Evolutionary conservation across 768 basidiomycete genomes (phyloP), one percentile per base, ranked within the genome.

Genomic region (Aureoboletus auriporus): DNA sequence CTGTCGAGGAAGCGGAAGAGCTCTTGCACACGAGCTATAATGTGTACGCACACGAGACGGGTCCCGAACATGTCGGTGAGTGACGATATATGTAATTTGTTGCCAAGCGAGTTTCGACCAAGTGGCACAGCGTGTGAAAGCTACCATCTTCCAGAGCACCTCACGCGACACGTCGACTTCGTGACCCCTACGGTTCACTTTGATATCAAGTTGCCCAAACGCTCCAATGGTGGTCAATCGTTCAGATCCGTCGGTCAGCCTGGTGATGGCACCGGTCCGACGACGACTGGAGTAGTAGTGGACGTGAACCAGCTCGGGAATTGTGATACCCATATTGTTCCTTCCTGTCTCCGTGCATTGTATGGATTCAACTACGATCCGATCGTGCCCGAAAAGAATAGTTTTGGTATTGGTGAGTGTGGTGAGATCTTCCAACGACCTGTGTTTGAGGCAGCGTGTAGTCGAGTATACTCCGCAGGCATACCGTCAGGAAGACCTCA

Each of bases 351-450:
- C 49, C 69, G 78, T 33, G 71, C 70, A 5, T 56, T 86, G 46
- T 86, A 86, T 54, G 77, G 77, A n/a, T 58, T 76, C 7, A 16
- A 57, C 7, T 84, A 83, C 49, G 66, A 70, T 0, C 81, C 81
- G 0, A 16, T 59, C 2, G 63, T 69, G 1, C 68, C 73, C 0
- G 51, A 58, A 12, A 63, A 56, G 39, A 86, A 85, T 59, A 77
- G 71, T 35, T 75, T 78, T 42, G 84, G 82, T 30, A 71, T 86
- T 69, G 56, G 66, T 68, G 44, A 44, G 66, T 55, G 17, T n/a
- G 30, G 7, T 33, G 5, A 5, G 40, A 3, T 38, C 20, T 9
- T 53, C 44, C 13, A 49, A 52, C 28, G 35, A 40, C 14, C 16
- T 16, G 35, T 11, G 34, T 20, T 33, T 61, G 36, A 63, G 6